A percentile compares a stretch with the other conserved stretches of the same genome.
Conservation (phyloP, 1,284 basidiomycete genomes). For the Meripilus lineatus region DNA sequence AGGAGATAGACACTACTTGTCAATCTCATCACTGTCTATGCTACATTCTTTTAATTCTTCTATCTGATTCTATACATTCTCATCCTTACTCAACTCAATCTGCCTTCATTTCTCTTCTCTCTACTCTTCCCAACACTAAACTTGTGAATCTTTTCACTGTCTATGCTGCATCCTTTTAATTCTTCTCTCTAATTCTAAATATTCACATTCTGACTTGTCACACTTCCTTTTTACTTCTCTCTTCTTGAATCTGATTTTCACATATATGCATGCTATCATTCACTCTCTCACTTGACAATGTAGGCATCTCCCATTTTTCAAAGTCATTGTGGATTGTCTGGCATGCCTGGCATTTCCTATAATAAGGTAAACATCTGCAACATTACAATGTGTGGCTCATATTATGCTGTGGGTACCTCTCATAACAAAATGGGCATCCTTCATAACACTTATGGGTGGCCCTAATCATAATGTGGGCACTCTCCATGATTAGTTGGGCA, state of each 20-base stretch:
- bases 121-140: constrained; percentile 8
- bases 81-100: constrained; percentile 15
- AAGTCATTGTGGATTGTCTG: no score
- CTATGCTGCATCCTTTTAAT: constrained; percentile 25
- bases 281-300: constrained; percentile 59
- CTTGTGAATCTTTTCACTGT: constrained; percentile 4
- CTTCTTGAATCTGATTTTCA: constrained; percentile 14
- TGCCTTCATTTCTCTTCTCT: constrained; percentile 7
- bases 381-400: no score
- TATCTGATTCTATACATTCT: constrained; percentile 15
- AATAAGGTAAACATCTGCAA: no score
- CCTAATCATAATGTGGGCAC: no score
- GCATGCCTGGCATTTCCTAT: no score
- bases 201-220: constrained; percentile 14
- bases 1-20: no score
- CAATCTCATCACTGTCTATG: constrained; percentile 19
- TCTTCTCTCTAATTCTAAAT: constrained; percentile 15
- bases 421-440: no score
- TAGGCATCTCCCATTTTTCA: no score
- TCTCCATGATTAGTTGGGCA: no score
- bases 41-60: constrained; percentile 21
- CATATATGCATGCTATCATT: constrained; percentile 48
- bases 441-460: no score
- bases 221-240: constrained; percentile 18
- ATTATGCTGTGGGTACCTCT: no score